Base-by-base conservation (phyloP, 768 basidiomycete genomes). In the Auriscalpium orientale region DNA sequence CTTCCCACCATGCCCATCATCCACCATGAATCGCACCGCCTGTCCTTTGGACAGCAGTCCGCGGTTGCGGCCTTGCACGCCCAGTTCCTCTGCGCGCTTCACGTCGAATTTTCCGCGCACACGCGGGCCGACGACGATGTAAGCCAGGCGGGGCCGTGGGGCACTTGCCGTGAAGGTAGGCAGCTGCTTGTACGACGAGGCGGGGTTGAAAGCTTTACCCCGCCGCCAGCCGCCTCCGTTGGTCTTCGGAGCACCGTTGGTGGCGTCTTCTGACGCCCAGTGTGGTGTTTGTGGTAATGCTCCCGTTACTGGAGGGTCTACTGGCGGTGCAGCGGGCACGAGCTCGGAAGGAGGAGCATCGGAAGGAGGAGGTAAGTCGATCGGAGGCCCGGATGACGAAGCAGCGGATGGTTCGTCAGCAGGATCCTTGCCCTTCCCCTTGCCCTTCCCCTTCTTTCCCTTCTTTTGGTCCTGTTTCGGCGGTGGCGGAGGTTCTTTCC, bases 31-130 rank as follows among this genome's bases (percentile, higher is more conserved):
- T 0, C 79, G 82, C 38, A 94, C 74, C 0, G 75, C 68, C 65
- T 86, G 73, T 9, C 94, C 93, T 51, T 68, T 78, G 4, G 82
- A 77, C n/a, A 95, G 70, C 52, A 67, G 70, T 1, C 74, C 77
- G n/a, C 89, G 76, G 10, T 81, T 55, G 6, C 77, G 78, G 0
- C 89, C 87, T 3, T 79, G 79, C 2, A 98, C 71, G 6, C 86
- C 84, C 2, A 93, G 74, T 46, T 72, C 79, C 9, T 74, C 64
- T 0, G 93, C 89, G 59, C 80, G 83, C 58, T 72, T 67, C 0
- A 69, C 83, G 58, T 93, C 79, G 65, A 98, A 95, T 68, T 89
- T 91, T 0, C 83, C 83, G 20, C 79, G 68, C 8, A 73, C 66
- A 12, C 61, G 60, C 0, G 80, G 77, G 1, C 78, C 80, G 2